phyloP scores from a whole-genome alignment of 2,329 filamentous ascomycete genomes.

The Cercospora zeae-maydis region DNA sequence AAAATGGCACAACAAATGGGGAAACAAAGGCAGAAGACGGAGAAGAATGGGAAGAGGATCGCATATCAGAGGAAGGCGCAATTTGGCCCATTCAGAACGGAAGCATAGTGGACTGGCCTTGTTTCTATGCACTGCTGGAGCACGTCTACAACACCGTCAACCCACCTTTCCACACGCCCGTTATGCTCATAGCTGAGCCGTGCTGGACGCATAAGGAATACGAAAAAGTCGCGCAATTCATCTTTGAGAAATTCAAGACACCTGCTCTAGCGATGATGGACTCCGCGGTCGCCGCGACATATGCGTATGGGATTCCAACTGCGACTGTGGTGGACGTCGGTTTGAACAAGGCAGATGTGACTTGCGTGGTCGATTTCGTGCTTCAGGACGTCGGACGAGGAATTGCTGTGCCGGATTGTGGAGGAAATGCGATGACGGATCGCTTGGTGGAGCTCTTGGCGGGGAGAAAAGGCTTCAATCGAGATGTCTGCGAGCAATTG shows the following conservation, averaged over 20 bases:
- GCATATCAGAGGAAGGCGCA: slow-evolving; percentile 80
- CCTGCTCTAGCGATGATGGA: slow-evolving; percentile 89
- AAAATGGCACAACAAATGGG: slow-evolving; percentile 27
- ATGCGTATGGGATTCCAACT: slow-evolving; percentile 75
- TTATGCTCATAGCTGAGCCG: slow-evolving; percentile 84
- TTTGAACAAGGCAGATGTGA: slow-evolving; percentile 87
- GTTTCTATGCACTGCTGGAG: slow-evolving; percentile 88
- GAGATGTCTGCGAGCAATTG: slow-evolving; percentile 63
- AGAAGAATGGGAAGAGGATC: slow-evolving; percentile 79
- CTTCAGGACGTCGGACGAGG: slow-evolving; percentile 67
- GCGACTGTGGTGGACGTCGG: slow-evolving; percentile 90
- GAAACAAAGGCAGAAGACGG: slow-evolving; percentile 56
- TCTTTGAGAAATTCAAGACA: slow-evolving; percentile 96
- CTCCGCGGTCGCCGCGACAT: slow-evolving; percentile 74
- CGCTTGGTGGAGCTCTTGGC: slow-evolving; percentile 64
- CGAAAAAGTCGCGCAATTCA: slow-evolving; percentile 84
- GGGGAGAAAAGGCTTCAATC: slow-evolving; percentile 53
- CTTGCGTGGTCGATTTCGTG: slow-evolving; percentile 78
- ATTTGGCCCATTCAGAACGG: slow-evolving; percentile 81
- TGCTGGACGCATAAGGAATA: slow-evolving; percentile 85
- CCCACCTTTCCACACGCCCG: slow-evolving; percentile 88
- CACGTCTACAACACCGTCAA: slow-evolving; percentile 88
- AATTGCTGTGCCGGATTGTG: slow-evolving; percentile 62
- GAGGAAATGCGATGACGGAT: slow-evolving; percentile 82
- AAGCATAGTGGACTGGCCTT: slow-evolving; percentile 82